Base-by-base conservation (phyloP, 768 basidiomycete genomes). In the Mycena kentingensis region DNA sequence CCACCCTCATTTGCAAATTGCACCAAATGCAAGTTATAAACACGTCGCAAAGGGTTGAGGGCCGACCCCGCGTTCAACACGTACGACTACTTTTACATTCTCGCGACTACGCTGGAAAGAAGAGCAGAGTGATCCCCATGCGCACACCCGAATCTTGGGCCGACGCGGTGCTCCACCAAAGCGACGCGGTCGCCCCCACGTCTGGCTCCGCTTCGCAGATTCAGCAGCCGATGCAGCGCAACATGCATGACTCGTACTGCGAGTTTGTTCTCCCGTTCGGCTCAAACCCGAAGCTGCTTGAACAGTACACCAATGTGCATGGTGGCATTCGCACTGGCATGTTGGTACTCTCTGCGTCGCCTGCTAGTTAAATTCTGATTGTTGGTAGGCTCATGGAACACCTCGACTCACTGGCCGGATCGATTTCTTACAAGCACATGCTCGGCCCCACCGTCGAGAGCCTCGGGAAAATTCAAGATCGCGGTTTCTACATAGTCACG, bases 401-500 rank as follows among this genome's bases (percentile, higher is more conserved):
- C 63, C 75, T 92, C 28, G 90, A 93, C 64, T 88, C 88, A 3
- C 72, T 92, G n/a, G 90, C 90, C 5, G 90, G 90, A 26, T 87
- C 86, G 3, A 89, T 92, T 51, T 78, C 89, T 4, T 93, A 92
- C 68, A 87, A 90, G 65, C 90, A 92, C 68, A 76, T 90, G 77
- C 77, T 89, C 4, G 87, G 85, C 2, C 86, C 85, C 0, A 70
- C 67, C 11, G 79, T 82, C n/a, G 68, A 78, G 55, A 77, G 75
- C 1, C 67, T 85, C 3, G 81, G 81, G 34, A 71, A 73, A 46
- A 73, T 88, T 3, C 71, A 81, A 19, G 78, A 87, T 44, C 76
- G 78, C 22, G 88, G 87, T 1, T 84, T 90, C 60, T 93, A 92
- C 58, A 79, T 93, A 58, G 90, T 91, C 12, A 93, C 91, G 2